Evolutionary conservation across 352 stramenopile species (phyloP), one percentile per base, ranked within the genome.

Genomic region (Hyaloperonospora brassicae): DNA sequence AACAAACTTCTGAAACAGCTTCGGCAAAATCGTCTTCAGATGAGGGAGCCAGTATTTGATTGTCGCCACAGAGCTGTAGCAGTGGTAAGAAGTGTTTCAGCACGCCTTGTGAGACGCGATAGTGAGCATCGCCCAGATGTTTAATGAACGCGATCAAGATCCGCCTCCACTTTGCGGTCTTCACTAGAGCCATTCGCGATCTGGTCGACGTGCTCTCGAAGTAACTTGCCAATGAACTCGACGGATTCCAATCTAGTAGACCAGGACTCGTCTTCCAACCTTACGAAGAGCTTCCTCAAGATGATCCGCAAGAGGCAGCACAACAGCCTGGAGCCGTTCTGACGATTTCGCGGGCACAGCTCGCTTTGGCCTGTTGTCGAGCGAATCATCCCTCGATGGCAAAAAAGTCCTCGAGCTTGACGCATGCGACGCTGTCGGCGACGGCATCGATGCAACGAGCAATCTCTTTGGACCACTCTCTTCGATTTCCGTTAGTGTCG

Each of bases 1-100:
- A 5, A 91, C 68, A 44, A 80, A 66, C 45, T 88, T 88, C 50
- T 89, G 76, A 39, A 91, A 90, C 5, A 91, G 52, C 44, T 69
- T 74, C 2, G 80, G 68, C 10, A 91, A 47, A 31, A 89, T 59
- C 0, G n/a, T 60, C 50, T 88, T 87, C 35, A 89, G 42, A 39
- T 77, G 72, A 17, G n/a, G 70, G 59, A 38, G 66, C 21, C 1
- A 92, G 61, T 44, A 81, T 66, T 12, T 79, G 61, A 6, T 57
- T 62, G 12, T 74, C 43, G 25, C 59, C 49, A 3, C 48, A 59
- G 9, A 86, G 46, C 21, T 78, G 70, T n/a, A 89, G 24, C 17
- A 84, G 61, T 5, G 69, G 59, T 21, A 87, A 48, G 22, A 91
- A 65, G 31, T 72, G 62, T 36, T 79, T 80, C 2, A 91, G 59